A percentile compares a stretch with the other conserved stretches of the same genome.
These are phyloP conservation scores for Crithidia thermophila DNA, from an alignment of 208 protist species.

Conservation along the genomic window DNA sequence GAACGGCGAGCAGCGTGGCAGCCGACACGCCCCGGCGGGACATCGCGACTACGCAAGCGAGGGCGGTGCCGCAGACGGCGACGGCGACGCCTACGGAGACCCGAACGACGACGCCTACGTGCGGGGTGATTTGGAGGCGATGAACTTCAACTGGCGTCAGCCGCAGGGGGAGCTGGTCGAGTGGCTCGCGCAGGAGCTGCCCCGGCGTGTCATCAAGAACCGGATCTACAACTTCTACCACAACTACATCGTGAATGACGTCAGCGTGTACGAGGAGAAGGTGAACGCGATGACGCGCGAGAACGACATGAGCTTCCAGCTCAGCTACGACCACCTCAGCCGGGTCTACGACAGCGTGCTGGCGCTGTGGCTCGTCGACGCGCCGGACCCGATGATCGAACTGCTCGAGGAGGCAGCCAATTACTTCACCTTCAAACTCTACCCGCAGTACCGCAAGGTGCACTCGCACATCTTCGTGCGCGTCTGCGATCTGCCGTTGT, in stretches of 20 bases:
- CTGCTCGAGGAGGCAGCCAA: slow-evolving; percentile 97
- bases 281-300: slow-evolving; percentile 92
- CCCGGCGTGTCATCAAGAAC: slow-evolving; percentile 86
- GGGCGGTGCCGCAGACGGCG: slow-evolving; percentile 10
- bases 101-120: slow-evolving; percentile 71
- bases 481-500: slow-evolving; percentile 96
- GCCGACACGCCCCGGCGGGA: too few relatives aligned
- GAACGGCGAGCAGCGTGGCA: too few relatives aligned
- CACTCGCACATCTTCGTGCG: slow-evolving; percentile 95
- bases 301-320: slow-evolving; percentile 92
- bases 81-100: slow-evolving; percentile 36
- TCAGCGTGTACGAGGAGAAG: slow-evolving; percentile 83
- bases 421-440: slow-evolving; percentile 90
- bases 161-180: slow-evolving; percentile 85
- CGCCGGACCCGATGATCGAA: slow-evolving; percentile 96
- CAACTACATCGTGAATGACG: slow-evolving; percentile 85
- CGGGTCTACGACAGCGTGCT: slow-evolving; percentile 90
- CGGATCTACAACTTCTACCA: slow-evolving; percentile 93
- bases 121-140: slow-evolving; percentile 70
- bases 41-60: too few relatives aligned
- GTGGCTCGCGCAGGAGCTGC: slow-evolving; percentile 92
- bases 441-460: slow-evolving; percentile 95
- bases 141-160: slow-evolving; percentile 89
- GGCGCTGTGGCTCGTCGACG: slow-evolving; percentile 97
- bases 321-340: slow-evolving; percentile 95